Base-by-base conservation (phyloP, 106 monocot species). In the Dendrobium chrysotoxum region DNA sequence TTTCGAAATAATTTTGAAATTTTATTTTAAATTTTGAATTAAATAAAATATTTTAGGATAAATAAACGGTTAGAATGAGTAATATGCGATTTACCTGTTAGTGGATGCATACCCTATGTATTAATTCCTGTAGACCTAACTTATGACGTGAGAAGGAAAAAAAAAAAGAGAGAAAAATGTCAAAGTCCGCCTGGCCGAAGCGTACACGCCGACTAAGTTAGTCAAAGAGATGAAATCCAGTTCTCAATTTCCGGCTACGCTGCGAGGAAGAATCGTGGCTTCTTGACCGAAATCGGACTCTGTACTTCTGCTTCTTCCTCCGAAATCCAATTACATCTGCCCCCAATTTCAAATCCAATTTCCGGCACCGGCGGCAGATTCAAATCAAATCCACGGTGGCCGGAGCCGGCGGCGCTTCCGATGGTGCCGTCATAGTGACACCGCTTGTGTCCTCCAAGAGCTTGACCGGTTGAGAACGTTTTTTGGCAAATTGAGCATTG, bases 381-480 rank as follows among this genome's bases (percentile, higher is more conserved):
- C 65, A 91, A 67, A 70, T 91, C 91, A 13, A 76, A 46, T 1
- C 26, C 13, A 44, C 47, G 72, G 26, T 13, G 16, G 66, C 85
- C 1, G 78, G 58, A 0, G 30, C 58, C 86, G 5, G 58, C 61
- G 25, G 40, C 79, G 71, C 82, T 53, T n/a, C 85, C 85, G 18
- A 79, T 53, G 2, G 77, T 84, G 6, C 90, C 90, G 4, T 91
- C 88, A 61, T 89, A 89, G 79, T 89, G 89, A 58, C 86, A 65
- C 35, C 89, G 73, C 81, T 89, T 89, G 79, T 89, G 89, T 57
- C 89, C 89, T 6, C 89, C 89, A 28, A 89, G 82, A 20, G 89
- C 89, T 76, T 89, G 89, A 12, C 89, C 89, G 7, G 89, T 76
- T 17, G 86, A 81, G 53, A 89, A 89, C 70, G 80, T 73, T 78